Evolutionary conservation across 345 rosid species (phyloP), one percentile per base, ranked within the genome.

Genomic region (Cochlearia excelsa): DNA sequence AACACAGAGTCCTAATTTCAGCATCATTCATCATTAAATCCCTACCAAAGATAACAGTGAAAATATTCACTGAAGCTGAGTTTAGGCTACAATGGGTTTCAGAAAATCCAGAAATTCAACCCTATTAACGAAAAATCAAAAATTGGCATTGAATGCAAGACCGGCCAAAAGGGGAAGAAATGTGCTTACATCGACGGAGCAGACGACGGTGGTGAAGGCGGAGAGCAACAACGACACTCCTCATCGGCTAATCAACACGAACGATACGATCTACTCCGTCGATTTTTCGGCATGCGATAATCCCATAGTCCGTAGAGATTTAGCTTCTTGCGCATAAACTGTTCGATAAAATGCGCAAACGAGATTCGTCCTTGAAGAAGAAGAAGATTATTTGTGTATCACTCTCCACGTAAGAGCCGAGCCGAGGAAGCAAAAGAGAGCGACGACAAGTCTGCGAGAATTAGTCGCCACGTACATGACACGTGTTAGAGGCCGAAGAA

Each of bases 141-240:
- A 29, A 7, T 46, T 2, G 9, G 29, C 23, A 41, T 52, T 3
- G 34, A 66, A 48, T 44, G 30, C 27, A 29, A 41, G 42, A 57
- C 49, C 9, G 9, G 46, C 49, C 9, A 9, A 50, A 38, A 30
- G 11, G 50, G 11, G 9, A 37, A 28, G 50, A 31, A 34, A 66
- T 38, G 23, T 16, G 1, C 35, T 23, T 65, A 81, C 87, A 41
- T 61, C 58, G 61, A 35, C 74, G 73, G 64, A 81, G 55, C 37
- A 69, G 50, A 49, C 67, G 86, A 53, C 87, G 82, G 52, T 68
- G 82, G 52, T 68, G 83, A 59, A 78, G 80, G 65, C 74, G 61
- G 80, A 85, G 81, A 62, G 54, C 60, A 41, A 67, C 68, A 59
- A 76, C 57, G 52, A 62, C 86, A 81, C 76, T 80, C 87, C 82